These are phyloP conservation scores for Ophidiomyces ophidiicola DNA, from an alignment of 2,329 filamentous ascomycete genomes.

Conservation along the genomic window DNA sequence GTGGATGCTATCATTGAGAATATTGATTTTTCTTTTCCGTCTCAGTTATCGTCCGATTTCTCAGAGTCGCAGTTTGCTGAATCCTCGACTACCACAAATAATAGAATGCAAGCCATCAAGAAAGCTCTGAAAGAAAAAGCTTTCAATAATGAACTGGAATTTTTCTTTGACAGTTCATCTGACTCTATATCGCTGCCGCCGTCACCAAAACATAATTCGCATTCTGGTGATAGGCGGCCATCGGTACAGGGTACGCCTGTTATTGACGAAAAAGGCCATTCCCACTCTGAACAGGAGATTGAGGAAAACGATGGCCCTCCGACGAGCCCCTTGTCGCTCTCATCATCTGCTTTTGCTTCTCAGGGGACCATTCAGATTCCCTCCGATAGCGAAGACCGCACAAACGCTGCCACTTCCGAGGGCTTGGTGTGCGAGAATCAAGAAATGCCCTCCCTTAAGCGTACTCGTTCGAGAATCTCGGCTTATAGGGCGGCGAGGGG, in stretches of 20 bases:
- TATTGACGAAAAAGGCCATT: constrained; percentile 1
- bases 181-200: neutral
- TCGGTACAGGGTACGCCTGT: constrained; percentile 1
- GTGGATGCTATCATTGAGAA: too few relatives aligned
- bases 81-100: constrained; percentile 6
- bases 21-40: constrained; percentile 1
- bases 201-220: neutral
- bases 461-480: constrained; percentile 17
- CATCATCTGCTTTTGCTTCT: constrained; percentile 21
- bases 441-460: constrained; percentile 12
- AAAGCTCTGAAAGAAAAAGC: constrained; percentile 13
- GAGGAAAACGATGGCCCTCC: neutral
- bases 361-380: constrained; percentile 9
- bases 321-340: constrained; percentile 19
- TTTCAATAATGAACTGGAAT: constrained; percentile 12
- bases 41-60: neutral
- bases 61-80: constrained; percentile 1
- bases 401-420: too few relatives aligned
- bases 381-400: constrained; percentile 1
- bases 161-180: constrained; percentile 11
- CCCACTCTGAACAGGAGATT: constrained; percentile 6
- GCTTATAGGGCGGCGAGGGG: constrained; percentile 33
- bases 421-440: too few relatives aligned
- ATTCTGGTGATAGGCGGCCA: neutral
- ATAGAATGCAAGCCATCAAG: constrained; percentile 13